Conservation (phyloP, 805 yeast species). For the Candida namnaoensis region DNA sequence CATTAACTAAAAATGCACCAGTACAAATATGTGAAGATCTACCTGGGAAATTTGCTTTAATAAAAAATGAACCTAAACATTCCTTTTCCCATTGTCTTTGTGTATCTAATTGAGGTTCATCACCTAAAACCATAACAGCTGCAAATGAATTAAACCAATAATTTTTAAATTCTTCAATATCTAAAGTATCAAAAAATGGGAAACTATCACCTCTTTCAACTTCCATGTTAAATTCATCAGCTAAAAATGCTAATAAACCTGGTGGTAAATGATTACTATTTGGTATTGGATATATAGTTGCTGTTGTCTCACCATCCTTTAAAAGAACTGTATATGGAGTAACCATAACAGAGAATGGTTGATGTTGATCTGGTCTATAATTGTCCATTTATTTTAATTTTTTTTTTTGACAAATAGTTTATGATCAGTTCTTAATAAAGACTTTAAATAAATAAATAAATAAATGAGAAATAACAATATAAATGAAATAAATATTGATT, state of each 20-base stretch:
- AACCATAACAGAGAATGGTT: slow-evolving; percentile 12
- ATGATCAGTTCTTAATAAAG: too few species aligned
- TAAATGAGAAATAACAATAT: too few species aligned
- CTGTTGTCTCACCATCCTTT: slow-evolving; percentile 86
- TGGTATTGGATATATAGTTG: slow-evolving; percentile 83
- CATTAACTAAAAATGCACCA: slow-evolving; percentile 81
- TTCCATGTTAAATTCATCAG: slow-evolving; percentile 93
- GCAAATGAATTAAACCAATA: slow-evolving; percentile 87
- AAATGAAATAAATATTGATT: too few species aligned
- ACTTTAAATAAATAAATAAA: too few species aligned
- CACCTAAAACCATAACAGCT: slow-evolving; percentile 76
- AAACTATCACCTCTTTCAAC: slow-evolving; percentile 81
- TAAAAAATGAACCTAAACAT: slow-evolving; percentile 80
- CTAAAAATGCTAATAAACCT: slow-evolving; percentile 68
- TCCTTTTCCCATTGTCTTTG: slow-evolving; percentile 83
- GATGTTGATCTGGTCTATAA: slow-evolving; percentile 9
- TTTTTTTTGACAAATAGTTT: too few species aligned
- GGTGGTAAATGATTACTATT: slow-evolving; percentile 63
- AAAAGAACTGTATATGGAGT: slow-evolving; percentile 70
- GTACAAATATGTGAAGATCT: slow-evolving; percentile 90
- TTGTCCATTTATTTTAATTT: not conserved
- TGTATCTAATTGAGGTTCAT: slow-evolving; percentile 39
- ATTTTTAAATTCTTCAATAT: slow-evolving; percentile 66
- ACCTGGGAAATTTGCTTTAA: slow-evolving; percentile 89
- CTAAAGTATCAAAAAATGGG: slow-evolving; percentile 76